phyloP scores from a whole-genome alignment of 2,329 filamentous ascomycete genomes.

The Colletotrichum liaoningense region DNA sequence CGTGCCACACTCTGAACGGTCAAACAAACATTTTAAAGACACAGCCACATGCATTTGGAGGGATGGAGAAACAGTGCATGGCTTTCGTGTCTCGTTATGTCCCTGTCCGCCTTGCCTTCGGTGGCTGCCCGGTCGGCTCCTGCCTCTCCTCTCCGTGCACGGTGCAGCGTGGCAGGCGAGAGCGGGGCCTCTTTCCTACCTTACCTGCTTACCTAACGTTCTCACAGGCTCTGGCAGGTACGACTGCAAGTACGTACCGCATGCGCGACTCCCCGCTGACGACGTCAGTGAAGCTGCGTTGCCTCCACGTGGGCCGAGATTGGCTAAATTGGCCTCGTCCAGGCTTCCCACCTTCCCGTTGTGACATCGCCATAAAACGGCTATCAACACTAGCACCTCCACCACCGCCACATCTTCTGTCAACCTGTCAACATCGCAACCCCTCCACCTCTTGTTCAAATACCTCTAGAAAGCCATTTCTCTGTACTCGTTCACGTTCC shows the following conservation, averaged over 20 bases:
- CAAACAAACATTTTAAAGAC: background rate
- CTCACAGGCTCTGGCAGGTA: background rate
- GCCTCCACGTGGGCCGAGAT: conserved; percentile 25
- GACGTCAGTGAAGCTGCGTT: conserved; percentile 32
- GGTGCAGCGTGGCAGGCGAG: background rate
- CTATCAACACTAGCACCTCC: background rate
- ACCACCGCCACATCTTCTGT: background rate
- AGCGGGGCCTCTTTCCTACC: background rate
- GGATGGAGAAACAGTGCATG: background rate
- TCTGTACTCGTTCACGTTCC: too few relatives aligned
- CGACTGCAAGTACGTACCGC: fast-evolving
- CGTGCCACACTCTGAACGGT: background rate
- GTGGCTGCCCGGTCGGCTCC: background rate
- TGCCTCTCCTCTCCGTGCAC: background rate
- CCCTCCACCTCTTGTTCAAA: background rate
- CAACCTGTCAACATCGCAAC: background rate
- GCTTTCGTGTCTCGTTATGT: background rate
- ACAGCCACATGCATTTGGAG: background rate
- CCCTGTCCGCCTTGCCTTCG: background rate
- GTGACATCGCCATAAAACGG: background rate
- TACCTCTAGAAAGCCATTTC: background rate
- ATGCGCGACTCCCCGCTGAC: background rate
- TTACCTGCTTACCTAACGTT: too few relatives aligned
- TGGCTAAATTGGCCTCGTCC: background rate
- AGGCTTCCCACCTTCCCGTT: background rate